A percentile compares a stretch with the other conserved stretches of the same genome.
These are phyloP conservation scores for Sporobolomyces pararoseus DNA, from an alignment of 768 basidiomycete genomes.

Conservation along the genomic window DNA sequence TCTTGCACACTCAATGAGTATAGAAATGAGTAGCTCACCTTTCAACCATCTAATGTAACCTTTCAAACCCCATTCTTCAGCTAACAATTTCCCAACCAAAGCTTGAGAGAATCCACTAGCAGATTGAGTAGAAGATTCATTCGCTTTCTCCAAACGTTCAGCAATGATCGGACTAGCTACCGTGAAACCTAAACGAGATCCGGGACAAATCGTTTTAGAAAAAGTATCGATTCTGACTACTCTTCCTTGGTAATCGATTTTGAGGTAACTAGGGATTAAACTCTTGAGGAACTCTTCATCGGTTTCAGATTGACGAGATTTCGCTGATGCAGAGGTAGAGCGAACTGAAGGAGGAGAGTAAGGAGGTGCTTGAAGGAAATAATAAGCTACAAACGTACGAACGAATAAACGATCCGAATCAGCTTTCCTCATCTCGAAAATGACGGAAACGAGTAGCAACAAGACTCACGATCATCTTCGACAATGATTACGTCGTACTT, in stretches of 20 bases:
- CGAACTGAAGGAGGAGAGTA: conserved; percentile 56
- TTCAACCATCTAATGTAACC: conserved; percentile 76
- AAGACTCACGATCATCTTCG: conserved; percentile 71
- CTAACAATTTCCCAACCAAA: conserved; percentile 61
- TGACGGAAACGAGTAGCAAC: conserved; percentile 12
- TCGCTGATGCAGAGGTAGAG: conserved; percentile 30
- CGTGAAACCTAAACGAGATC: conserved; percentile 72
- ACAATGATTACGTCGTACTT: conserved; percentile 75
- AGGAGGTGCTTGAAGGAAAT: conserved; percentile 63
- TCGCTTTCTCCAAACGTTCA: conserved; percentile 66
- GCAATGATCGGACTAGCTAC: conserved; percentile 72
- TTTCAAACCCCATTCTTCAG: conserved; percentile 61
- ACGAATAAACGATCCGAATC: background rate
- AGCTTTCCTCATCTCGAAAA: background rate
- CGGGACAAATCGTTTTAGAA: conserved; percentile 69
- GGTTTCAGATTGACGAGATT: conserved; percentile 43
- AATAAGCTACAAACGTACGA: too few species aligned
- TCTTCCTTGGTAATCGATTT: conserved; percentile 71
- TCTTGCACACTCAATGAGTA: background rate
- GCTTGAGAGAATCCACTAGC: conserved; percentile 70
- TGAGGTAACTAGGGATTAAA: conserved; percentile 50
- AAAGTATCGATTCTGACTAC: conserved; percentile 79
- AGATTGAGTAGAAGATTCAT: conserved; percentile 65
- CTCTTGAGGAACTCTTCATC: conserved; percentile 50
- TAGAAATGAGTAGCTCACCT: conserved; percentile 54